phyloP scores from a whole-genome alignment of 768 basidiomycete genomes.

The Amanita pseudoporphyria region DNA sequence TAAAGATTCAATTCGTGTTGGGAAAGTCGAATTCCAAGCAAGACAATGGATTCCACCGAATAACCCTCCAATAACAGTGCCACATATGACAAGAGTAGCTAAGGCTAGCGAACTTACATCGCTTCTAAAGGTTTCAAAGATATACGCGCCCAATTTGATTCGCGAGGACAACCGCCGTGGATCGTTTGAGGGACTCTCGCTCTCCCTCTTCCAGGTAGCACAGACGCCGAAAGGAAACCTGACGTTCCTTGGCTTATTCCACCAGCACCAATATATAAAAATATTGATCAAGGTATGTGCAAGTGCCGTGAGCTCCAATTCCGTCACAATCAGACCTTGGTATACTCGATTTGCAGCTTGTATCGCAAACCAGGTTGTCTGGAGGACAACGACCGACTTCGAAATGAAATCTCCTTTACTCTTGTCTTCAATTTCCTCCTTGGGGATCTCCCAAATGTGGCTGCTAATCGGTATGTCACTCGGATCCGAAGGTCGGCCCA shows the following conservation, averaged over 20 bases:
- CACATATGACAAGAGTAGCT: no score
- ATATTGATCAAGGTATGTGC: slow-evolving; percentile 18
- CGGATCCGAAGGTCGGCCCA: not conserved
- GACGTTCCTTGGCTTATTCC: slow-evolving; percentile 25
- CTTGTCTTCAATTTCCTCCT: slow-evolving; percentile 17
- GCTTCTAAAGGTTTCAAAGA: no score
- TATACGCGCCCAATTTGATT: not conserved
- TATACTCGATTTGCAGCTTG: slow-evolving; percentile 17
- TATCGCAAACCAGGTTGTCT: slow-evolving; percentile 22
- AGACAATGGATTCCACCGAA: no score
- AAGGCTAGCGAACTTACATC: no score
- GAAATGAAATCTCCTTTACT: slow-evolving; percentile 19
- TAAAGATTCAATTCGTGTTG: no score
- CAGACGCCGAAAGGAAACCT: slow-evolving; percentile 7
- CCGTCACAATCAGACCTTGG: slow-evolving; percentile 16
- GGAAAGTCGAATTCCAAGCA: no score
- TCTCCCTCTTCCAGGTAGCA: slow-evolving; percentile 3
- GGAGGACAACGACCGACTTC: slow-evolving; percentile 16
- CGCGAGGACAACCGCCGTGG: not conserved
- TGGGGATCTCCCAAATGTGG: slow-evolving; percentile 7
- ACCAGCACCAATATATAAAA: no score
- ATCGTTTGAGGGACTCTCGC: no score
- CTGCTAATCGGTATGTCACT: not conserved
- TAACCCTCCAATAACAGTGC: no score
- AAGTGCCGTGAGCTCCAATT: slow-evolving; percentile 22